These are phyloP conservation scores for Nitzschia sp. DNA, from an alignment of 108 stramenopile species.

Conservation along the genomic window DNA sequence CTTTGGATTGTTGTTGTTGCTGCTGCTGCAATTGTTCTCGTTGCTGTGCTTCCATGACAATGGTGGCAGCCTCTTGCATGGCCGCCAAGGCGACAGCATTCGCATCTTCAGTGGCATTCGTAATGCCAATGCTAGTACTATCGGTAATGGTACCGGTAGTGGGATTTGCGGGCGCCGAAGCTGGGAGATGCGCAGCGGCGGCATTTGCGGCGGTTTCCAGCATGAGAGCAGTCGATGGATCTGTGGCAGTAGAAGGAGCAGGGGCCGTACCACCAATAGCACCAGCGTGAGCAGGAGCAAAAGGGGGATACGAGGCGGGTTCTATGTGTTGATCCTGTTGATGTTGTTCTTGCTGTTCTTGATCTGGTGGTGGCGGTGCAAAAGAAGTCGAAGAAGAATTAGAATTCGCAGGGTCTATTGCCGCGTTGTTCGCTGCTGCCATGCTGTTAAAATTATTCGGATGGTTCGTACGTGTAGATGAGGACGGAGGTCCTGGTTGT, in stretches of 20 bases:
- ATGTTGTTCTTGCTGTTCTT: neutral
- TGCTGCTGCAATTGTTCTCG: neutral
- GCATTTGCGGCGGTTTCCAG: neutral
- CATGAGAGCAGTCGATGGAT: neutral
- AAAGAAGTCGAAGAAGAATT: no score
- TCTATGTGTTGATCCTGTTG: neutral
- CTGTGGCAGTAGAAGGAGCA: no score
- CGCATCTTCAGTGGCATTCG: slow-evolving; percentile 10
- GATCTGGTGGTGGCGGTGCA: no score
- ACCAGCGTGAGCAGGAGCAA: no score
- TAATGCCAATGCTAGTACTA: neutral
- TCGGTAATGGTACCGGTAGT: neutral
- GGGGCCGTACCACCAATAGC: no score
- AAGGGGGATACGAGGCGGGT: neutral
- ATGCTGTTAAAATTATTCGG: no score
- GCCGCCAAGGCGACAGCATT: slow-evolving; percentile 18
- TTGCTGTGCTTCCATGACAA: slow-evolving; percentile 4
- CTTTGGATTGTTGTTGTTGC: neutral
- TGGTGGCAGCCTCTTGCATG: slow-evolving; percentile 23
- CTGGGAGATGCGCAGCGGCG: neutral
- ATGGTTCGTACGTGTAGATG: no score
- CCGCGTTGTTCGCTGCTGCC: no score
- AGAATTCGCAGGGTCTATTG: no score
- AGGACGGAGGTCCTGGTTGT: no score
- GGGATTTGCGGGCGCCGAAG: neutral